A percentile compares a stretch with the other conserved stretches of the same genome.
These are phyloP conservation scores for Diaporthe sp. DNA, from an alignment of 2,329 filamentous ascomycete genomes.

Conservation along the genomic window DNA sequence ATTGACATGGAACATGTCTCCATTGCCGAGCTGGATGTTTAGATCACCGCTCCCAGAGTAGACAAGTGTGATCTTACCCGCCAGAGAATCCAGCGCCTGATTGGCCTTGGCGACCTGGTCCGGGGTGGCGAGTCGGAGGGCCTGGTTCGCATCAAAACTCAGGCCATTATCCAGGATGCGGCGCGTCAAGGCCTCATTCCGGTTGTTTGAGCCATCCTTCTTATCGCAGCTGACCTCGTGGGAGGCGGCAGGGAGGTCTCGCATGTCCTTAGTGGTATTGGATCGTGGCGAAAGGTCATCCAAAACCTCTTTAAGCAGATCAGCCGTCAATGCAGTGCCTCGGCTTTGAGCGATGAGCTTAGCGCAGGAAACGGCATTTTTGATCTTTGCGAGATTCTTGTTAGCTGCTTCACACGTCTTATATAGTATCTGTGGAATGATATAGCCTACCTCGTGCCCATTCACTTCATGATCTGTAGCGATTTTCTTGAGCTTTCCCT, in stretches of 20 bases:
- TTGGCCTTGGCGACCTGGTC: neutral
- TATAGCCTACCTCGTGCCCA: neutral
- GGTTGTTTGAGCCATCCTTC: neutral
- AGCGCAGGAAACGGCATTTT: neutral
- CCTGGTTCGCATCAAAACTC: neutral
- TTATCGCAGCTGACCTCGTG: neutral
- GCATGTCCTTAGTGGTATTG: neutral
- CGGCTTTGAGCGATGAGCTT: neutral
- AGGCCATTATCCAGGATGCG: neutral
- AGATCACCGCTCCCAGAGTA: neutral
- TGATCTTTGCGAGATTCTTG: neutral
- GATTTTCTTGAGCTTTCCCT: neutral
- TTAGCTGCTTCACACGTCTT: neutral
- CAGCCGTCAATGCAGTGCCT: neutral
- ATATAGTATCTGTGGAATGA: neutral
- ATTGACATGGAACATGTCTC: neutral
- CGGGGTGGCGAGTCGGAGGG: neutral
- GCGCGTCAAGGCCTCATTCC: neutral
- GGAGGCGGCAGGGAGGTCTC: neutral
- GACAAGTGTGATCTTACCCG: neutral
- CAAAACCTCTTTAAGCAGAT: neutral
- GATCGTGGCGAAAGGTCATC: neutral
- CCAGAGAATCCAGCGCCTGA: neutral
- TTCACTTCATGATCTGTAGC: neutral
- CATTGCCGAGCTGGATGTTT: neutral